Percentiles rank a stretch among this genome's conserved stretches.
Conservation (phyloP, 1,139 yeast genomes). For the Wickerhamomyces sp. region DNA sequence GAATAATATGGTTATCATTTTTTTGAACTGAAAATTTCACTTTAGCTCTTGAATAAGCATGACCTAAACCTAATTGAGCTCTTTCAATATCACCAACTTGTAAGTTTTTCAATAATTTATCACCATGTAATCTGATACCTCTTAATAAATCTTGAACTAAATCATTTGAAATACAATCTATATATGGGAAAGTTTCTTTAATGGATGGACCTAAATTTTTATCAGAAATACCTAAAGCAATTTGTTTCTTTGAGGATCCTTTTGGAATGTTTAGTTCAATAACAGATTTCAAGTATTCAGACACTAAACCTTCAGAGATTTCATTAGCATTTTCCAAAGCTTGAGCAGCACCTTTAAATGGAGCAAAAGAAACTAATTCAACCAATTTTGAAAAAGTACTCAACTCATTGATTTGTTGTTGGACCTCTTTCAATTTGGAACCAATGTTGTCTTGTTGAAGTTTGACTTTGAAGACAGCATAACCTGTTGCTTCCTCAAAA, state of each 20-base stretch:
- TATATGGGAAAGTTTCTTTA: conserved; percentile 81
- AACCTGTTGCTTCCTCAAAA: conserved; percentile 98
- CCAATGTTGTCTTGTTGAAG: conserved; percentile 95
- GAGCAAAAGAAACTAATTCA: conserved; percentile 93
- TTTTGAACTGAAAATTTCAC: conserved; percentile 98
- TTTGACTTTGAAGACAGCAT: conserved; percentile 91
- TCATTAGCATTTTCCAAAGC: conserved; percentile 98
- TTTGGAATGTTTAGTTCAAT: conserved; percentile 91
- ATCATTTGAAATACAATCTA: conserved; percentile 89
- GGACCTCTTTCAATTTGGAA: conserved; percentile 88
- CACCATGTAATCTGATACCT: conserved; percentile 90
- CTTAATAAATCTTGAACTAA: conserved; percentile 92
- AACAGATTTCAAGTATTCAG: conserved; percentile 85
- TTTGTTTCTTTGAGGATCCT: conserved; percentile 64
- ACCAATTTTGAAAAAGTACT: conserved; percentile 87
- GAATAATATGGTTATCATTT: conserved; percentile 97
- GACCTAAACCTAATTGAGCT: conserved; percentile 98
- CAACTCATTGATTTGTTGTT: conserved; percentile 83
- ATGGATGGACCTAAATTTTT: conserved; percentile 95
- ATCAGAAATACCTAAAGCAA: conserved; percentile 85
- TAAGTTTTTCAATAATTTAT: conserved; percentile 83
- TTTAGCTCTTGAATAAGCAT: conserved; percentile 97
- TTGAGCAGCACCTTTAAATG: conserved; percentile 98
- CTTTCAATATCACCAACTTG: conserved; percentile 95
- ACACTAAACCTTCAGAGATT: conserved; percentile 93